Conservation (phyloP, 2,329 filamentous ascomycete genomes). For the Parascedosporium putredinis region DNA sequence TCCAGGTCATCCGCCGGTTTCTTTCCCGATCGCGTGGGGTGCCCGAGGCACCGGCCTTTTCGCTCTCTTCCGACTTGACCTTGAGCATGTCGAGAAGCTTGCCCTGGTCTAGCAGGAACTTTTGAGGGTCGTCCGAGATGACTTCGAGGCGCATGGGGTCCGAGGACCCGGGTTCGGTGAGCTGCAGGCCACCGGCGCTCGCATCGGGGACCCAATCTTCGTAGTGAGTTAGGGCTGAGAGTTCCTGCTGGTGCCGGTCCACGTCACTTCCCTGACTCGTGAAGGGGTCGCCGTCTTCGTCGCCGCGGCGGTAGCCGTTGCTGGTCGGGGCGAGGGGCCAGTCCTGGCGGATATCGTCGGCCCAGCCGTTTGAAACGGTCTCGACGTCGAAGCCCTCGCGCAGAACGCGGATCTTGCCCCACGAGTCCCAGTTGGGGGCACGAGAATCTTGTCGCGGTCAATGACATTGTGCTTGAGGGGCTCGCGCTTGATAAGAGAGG, state of each 20-base stretch:
- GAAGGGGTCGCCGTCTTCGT: not conserved
- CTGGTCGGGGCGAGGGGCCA: conserved; percentile 24
- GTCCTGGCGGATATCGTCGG: conserved; percentile 62
- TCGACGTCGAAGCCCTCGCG: conserved; percentile 90
- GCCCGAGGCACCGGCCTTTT: conserved; percentile 19
- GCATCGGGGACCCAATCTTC: conserved; percentile 73
- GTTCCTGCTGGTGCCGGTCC: not conserved
- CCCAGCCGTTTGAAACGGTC: conserved; percentile 74
- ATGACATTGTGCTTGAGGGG: conserved; percentile 83
- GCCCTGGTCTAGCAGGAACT: conserved; percentile 65
- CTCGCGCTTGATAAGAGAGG: conserved; percentile 68
- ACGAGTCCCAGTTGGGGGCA: conserved; percentile 97
- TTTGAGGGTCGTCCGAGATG: conserved; percentile 61
- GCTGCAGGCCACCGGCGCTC: conserved; percentile 49
- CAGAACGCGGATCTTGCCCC: conserved; percentile 90
- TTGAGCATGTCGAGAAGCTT: conserved; percentile 59
- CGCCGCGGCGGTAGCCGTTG: conserved; percentile 10
- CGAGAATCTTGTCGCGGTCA: conserved; percentile 85
- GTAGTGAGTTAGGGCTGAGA: conserved; percentile 31
- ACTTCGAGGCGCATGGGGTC: conserved; percentile 38
- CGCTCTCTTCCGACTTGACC: conserved; percentile 40
- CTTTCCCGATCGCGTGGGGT: conserved; percentile 16
- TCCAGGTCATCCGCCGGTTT: conserved; percentile 18
- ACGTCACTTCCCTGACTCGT: not conserved
- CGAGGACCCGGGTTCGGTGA: conserved; percentile 37